Evolutionary conservation across 208 protist species (phyloP).

Genomic region (Wallacemonas rigidus): DNA sequence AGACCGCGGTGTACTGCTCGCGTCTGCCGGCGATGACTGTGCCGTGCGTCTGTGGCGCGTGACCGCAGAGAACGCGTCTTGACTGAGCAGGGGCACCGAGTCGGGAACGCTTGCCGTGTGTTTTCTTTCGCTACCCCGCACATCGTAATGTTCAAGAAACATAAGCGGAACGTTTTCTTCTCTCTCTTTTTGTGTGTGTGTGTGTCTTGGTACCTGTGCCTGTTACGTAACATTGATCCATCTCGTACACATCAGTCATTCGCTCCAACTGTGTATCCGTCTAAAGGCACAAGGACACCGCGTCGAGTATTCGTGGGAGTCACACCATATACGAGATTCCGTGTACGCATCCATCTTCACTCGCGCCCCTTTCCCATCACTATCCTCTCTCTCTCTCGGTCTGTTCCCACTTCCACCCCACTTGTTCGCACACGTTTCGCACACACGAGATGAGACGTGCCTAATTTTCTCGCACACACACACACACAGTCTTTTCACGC

Average conservation of each 20-base stretch:
- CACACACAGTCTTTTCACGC: background rate
- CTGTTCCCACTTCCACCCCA: background rate
- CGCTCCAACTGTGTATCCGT: too few relatives aligned
- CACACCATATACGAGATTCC: too few relatives aligned
- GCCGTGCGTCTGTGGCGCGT: constrained; percentile 75
- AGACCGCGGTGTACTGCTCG: constrained; percentile 40
- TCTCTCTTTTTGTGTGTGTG: constrained; percentile 21
- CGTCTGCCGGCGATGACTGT: constrained; percentile 77
- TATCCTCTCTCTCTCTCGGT: constrained; percentile 1
- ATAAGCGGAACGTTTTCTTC: background rate
- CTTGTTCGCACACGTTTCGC: background rate
- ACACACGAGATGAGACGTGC: background rate
- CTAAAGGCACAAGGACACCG: too few relatives aligned
- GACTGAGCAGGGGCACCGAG: too few relatives aligned
- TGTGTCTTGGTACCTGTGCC: background rate
- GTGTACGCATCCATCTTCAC: background rate
- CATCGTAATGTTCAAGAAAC: background rate
- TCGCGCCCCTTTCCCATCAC: background rate
- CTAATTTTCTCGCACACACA: background rate
- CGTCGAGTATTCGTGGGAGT: too few relatives aligned
- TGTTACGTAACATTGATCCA: too few relatives aligned
- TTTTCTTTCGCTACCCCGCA: too few relatives aligned
- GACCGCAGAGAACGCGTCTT: constrained; percentile 11
- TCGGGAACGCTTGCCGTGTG: too few relatives aligned
- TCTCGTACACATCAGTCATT: too few relatives aligned